Base-by-base conservation (phyloP, 495 filamentous ascomycete genomes). In the Neurospora intermedia region DNA sequence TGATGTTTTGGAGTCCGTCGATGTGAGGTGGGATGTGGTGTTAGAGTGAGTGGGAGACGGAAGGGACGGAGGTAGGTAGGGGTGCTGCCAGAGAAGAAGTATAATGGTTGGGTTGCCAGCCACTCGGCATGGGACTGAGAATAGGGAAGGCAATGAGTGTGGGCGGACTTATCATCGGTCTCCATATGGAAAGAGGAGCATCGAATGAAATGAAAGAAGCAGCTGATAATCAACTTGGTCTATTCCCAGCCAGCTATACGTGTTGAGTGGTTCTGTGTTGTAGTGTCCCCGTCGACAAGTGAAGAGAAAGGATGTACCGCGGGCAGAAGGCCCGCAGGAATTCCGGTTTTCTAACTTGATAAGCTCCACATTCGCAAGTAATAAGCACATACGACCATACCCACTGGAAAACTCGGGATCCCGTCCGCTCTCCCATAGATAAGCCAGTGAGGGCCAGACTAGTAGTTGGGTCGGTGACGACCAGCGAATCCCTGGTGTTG, bases 381-480 rank as follows among this genome's bases (percentile, higher is more conserved):
- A 62, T 1, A 35, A 62, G 13, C 70, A 81, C 80, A 81, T 85
- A 83, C 83, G 82, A 83, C 83, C 84, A 84, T 79, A 84, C 72
- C 78, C 77, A 77, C 46, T 77, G 74, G 83, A 85, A 73, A 80
- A 39, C 35, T 38, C 35, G 35, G 35, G 35, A 38, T 38, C 35
- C 35, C 35, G 35, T 38, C 35, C 35, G 35, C 35, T 38, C 35
- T 38, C 35, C 35, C 35, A 38, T 38, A 38, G 35, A 38, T 38
- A 38, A 38, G 35, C 35, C 35, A 38, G 35, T 38, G 35, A 38
- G 35, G 35, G 35, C 35, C 35, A 38, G 35, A 38, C 35, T 38
- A 38, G 35, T 38, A 38, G 35, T 78, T 76, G 73, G 75, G 80
- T 82, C 76, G 80, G 79, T 81, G 81, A 82, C 78, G 77, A 82